phyloP scores from a whole-genome alignment of 148 eudicot genomes.

The Chenopodium berlandieri region DNA sequence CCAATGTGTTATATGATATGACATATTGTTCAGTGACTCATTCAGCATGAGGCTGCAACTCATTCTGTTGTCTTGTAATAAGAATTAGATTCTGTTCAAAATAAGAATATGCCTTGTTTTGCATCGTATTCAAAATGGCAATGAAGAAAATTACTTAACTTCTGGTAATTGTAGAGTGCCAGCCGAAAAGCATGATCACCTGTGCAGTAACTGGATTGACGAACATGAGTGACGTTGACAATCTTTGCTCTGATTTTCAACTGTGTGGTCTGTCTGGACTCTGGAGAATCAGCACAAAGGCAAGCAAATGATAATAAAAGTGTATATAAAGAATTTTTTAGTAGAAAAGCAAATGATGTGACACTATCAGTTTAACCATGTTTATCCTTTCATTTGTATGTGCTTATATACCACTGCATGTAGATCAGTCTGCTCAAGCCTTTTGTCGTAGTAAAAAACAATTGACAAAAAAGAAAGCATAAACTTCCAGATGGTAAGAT shows the following conservation, averaged over 20 bases:
- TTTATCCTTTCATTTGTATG: constrained; percentile 10
- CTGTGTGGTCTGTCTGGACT: background rate
- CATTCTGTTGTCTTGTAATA: constrained; percentile 6
- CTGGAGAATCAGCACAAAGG: constrained; percentile 11
- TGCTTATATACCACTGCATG: constrained; percentile 12
- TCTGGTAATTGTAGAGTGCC: constrained; percentile 21
- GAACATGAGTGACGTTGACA: background rate
- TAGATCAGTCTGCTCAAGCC: background rate
- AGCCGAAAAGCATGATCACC: background rate
- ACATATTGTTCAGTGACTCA: constrained; percentile 29
- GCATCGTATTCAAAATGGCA: constrained; percentile 13
- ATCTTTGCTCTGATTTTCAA: background rate
- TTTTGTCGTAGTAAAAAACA: constrained; percentile 7
- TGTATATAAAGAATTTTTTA: constrained; percentile 4
- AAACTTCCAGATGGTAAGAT: constrained; percentile 21
- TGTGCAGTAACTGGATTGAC: background rate
- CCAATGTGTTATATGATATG: constrained; percentile 21
- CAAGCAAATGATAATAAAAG: constrained; percentile 1
- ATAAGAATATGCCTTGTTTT: constrained; percentile 27
- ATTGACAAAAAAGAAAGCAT: constrained; percentile 5
- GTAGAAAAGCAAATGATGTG: constrained; percentile 17
- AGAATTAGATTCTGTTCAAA: constrained; percentile 31
- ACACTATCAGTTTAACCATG: constrained; percentile 10
- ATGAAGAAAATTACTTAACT: background rate
- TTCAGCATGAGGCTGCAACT: constrained; percentile 9